phyloP scores from a whole-genome alignment of 2,329 filamentous ascomycete species.

The Geoglossum cookeanum region DNA sequence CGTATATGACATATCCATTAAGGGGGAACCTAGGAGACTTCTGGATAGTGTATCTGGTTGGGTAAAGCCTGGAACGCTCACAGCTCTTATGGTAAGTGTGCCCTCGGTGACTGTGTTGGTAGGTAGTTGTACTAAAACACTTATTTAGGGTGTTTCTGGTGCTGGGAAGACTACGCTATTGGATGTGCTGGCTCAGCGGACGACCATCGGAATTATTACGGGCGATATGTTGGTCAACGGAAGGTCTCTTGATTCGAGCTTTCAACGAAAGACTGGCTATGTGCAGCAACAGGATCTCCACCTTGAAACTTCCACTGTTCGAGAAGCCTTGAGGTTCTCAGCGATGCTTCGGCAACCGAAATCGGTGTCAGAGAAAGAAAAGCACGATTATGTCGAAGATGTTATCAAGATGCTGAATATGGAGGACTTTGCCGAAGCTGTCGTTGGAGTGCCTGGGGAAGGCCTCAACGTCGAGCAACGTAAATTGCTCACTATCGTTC shows the following conservation, averaged over 20 bases:
- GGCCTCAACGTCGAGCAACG: slow-evolving; percentile 43
- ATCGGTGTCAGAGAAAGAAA: slow-evolving; percentile 34
- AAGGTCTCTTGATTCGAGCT: slow-evolving; percentile 33
- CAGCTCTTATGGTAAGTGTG: slow-evolving; percentile 17
- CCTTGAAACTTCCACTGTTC: slow-evolving; percentile 34
- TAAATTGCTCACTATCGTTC: slow-evolving; percentile 37
- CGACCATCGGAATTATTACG: slow-evolving; percentile 41
- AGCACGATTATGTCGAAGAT: slow-evolving; percentile 41
- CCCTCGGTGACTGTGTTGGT: neutral
- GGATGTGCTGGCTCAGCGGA: slow-evolving; percentile 37
- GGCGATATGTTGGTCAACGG: slow-evolving; percentile 50
- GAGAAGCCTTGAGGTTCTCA: slow-evolving; percentile 34
- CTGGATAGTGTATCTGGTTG: slow-evolving; percentile 35
- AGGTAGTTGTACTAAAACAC: neutral
- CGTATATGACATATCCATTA: slow-evolving; percentile 33
- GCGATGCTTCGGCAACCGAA: slow-evolving; percentile 39
- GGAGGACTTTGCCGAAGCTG: slow-evolving; percentile 45
- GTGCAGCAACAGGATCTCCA: slow-evolving; percentile 49
- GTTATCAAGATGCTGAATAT: slow-evolving; percentile 48
- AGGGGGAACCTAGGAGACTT: slow-evolving; percentile 30
- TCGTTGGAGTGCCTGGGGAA: slow-evolving; percentile 43
- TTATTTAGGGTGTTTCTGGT: slow-evolving; percentile 29
- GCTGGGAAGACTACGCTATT: slow-evolving; percentile 44
- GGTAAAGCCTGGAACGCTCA: slow-evolving; percentile 36
- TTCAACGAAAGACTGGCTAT: slow-evolving; percentile 47